Base-by-base conservation (phyloP, 768 basidiomycete species). In the Exidia glandulosa region DNA sequence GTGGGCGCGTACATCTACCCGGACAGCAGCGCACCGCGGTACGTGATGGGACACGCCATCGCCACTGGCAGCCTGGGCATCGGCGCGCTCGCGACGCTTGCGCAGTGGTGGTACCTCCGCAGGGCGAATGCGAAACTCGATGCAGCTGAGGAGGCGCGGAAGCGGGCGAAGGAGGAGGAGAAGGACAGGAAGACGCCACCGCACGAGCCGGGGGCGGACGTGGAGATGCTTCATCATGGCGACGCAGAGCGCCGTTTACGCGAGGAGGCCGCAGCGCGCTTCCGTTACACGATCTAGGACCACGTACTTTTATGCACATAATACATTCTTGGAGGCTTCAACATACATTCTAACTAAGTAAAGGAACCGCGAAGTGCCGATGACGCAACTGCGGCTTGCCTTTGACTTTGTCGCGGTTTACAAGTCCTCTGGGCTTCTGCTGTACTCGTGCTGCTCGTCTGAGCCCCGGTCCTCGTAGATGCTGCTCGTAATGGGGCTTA, bases 401-500 rank as follows among this genome's bases (percentile, higher is more conserved):
- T 7, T 36, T 16, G 34, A 7, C 34, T 7, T 36, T 36, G 34
- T 7, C 34, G 34, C 34, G 34, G 34, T 45, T 19, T 45, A 45
- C 5, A 45, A 19, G 16, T 45, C 41, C 23, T 23, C 41, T 19
- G 41, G 41, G 41, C 41, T 45, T 23, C 41, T 45, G 6, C 41
- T 23, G 41, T 45, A 45, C 41, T 45, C 19, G 19, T 45, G 41
- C 41, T 7, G 7, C 7, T 45, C 16, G 41, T 29, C 50, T 6
- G 25, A 23, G 10, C 56, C 12, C 50, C 12, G 14, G 7, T 54
- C 50, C 27, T 12, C 25, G 64, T 67, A 68, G 36, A 74, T 58
- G 68, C 76, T 75, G 61, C 72, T 63, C 31, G 76, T 74, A 70
- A 79, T 77, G 57, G 78, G 77, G 60, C 72, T 62, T 57, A 74